phyloP scores from a whole-genome alignment of 306 rosid species.

The Cucumis cinereus region DNA sequence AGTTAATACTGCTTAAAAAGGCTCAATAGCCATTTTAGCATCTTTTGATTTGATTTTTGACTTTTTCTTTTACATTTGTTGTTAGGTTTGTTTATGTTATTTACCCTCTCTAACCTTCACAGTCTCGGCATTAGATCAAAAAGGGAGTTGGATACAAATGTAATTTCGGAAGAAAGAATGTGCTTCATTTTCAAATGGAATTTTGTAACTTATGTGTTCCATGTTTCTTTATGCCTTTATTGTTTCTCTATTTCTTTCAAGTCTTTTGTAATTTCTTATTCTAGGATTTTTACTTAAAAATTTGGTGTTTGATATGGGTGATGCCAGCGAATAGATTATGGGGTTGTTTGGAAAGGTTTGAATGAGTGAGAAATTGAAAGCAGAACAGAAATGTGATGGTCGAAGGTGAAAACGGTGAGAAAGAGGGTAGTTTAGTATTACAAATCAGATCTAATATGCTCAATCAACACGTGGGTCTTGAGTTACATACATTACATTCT shows the following conservation, averaged over 20 bases:
- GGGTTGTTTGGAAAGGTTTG: too few relatives aligned
- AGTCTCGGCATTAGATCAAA: slow-evolving; percentile 26
- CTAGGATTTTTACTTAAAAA: not conserved
- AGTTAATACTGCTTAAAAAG: not conserved
- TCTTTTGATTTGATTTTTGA: not conserved
- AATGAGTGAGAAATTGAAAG: too few relatives aligned
- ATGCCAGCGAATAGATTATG: not conserved
- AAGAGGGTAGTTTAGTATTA: too few relatives aligned
- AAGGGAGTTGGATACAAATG: slow-evolving; percentile 31
- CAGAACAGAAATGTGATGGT: too few relatives aligned
- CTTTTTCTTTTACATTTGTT: not conserved
- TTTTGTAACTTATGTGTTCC: not conserved
- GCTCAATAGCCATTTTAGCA: slow-evolving; percentile 1
- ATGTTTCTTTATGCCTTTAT: not conserved
- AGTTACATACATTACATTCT: too few relatives aligned
- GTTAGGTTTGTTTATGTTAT: not conserved
- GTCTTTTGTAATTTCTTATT: not conserved
- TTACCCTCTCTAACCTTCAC: slow-evolving; percentile 21
- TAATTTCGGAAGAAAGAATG: slow-evolving; percentile 17
- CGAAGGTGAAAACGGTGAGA: too few relatives aligned
- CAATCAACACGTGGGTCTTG: too few relatives aligned
- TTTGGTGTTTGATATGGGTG: not conserved
- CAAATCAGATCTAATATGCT: too few relatives aligned
- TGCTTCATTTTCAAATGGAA: not conserved
- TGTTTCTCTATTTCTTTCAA: not conserved